Evolutionary conservation across 108 stramenopile species (phyloP), one percentile per base, ranked within the genome.

Genomic region (Skeletonema menzelii): DNA sequence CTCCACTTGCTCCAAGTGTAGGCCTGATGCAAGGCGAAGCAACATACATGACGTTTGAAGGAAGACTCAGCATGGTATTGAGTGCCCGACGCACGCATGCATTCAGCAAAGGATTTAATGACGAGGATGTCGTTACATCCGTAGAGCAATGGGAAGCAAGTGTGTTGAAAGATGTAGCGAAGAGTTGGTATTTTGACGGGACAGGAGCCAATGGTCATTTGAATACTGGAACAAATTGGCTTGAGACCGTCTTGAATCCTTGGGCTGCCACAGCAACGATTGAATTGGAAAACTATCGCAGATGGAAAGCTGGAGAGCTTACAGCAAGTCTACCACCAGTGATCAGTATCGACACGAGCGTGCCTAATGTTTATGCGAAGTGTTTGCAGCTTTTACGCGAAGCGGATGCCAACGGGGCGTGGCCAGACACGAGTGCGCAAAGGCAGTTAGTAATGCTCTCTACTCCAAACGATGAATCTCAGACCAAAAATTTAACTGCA

Each of bases 401-500:
- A 56, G 82, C 85, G 5, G 85, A 94, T 63, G 42, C 70, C 32
- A 85, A 82, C 57, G 90, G 87, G 8, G 42, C 69, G 4, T 94
- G 93, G 93, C 93, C 93, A 8, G 70, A 86, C 0, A 94, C 93
- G 26, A 87, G 86, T 47, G 65, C 87, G 8, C 90, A 91, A 69
- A 70, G 93, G 40, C 90, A 90, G 61, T 65, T 94, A 10, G 93
- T 94, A 20, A 94, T 94, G 93, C 64, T 91, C 24, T 83, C 86
- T 5, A 86, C 77, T 7, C 35, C 68, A 42, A 72, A 63, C 11
- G 57, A 80, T 67, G 70, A 75, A 64, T 65, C 67, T n/a, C 65
- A 44, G 32, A 62, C 84, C 8, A 73, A 56, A 32, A 75, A 84
- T 12, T 65, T 89, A 5, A 64, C 86, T 12, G 65, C 81, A 27